A percentile compares a stretch with the other conserved stretches of the same genome.
Conservation (phyloP, 1,139 yeast genomes). For the Candida sp. region DNA sequence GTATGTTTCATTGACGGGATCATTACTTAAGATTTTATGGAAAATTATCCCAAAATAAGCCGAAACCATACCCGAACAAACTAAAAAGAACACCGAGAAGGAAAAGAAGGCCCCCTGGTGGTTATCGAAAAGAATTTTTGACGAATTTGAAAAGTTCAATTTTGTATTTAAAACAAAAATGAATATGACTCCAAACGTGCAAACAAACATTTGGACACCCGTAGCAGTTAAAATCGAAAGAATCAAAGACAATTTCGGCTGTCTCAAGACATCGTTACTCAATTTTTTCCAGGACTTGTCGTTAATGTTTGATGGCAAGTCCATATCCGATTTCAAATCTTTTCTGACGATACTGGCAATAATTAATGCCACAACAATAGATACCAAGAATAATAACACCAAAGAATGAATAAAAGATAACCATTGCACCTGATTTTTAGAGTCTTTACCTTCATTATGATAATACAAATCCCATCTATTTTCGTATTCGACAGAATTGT, state of each 20-base stretch:
- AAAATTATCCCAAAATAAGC: constrained; percentile 68
- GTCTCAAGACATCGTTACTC: constrained; percentile 50
- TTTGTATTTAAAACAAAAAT: constrained; percentile 52
- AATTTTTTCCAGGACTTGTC: constrained; percentile 48
- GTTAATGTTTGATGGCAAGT: constrained; percentile 12
- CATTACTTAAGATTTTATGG: constrained; percentile 49
- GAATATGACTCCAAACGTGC: constrained; percentile 57
- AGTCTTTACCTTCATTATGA: constrained; percentile 47
- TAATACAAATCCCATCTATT: constrained; percentile 76
- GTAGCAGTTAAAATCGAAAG: constrained; percentile 61
- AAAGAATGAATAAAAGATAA: constrained; percentile 64
- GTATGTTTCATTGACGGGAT: constrained; percentile 24
- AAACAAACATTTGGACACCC: constrained; percentile 70
- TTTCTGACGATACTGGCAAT: constrained; percentile 48
- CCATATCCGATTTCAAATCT: constrained; percentile 26
- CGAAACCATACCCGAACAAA: constrained; percentile 69
- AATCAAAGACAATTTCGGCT: constrained; percentile 44
- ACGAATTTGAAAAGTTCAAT: constrained; percentile 19
- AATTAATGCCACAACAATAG: constrained; percentile 63
- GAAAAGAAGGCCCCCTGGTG: constrained; percentile 67
- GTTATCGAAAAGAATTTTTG: constrained; percentile 38
- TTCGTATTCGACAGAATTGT: constrained; percentile 59
- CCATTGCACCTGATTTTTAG: constrained; percentile 60
- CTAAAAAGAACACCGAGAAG: constrained; percentile 56
- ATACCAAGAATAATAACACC: constrained; percentile 54